Base-by-base conservation (phyloP, 768 basidiomycete species). In the Gloeopeniophorella convolvens region DNA sequence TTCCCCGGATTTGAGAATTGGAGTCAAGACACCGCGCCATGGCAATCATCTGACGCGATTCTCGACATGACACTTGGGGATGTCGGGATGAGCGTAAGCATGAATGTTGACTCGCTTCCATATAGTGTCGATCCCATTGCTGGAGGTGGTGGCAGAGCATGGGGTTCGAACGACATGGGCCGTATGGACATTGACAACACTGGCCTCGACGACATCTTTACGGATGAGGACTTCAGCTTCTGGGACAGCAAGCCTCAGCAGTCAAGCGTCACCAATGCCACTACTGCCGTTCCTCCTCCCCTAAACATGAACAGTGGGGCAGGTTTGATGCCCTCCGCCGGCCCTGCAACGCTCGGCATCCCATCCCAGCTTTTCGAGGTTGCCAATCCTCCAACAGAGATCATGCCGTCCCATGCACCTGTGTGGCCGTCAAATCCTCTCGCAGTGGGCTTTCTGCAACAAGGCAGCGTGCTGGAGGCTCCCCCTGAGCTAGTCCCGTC, bases 191-290 rank as follows among this genome's bases (percentile, higher is more conserved):
- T 56, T 15, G 63, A 54, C 21, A 56, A 55, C 34, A 58, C 59
- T 27, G 62, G 60, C 34, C 55, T 67, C 23, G 66, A 65, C 43
- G 65, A 62, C 26, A 58, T 65, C 28, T 83, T 91, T 59, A 90
- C 89, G 0, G 89, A 93, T 44, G 89, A 90, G 48, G 89, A 93
- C 64, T 93, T 92, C 64, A 84, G 78, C 63, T 92, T 89, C 66
- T 93, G 91, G 62, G 88, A 92, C 61, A 73, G 55, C 5, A 58
- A 58, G 45, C 55, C 55, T 7, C 34, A 72, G 21, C 81, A 80
- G 0, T 69, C 75, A 1, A 51, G 57, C 24, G 50, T 59, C 36
- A 45, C 61, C 7, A 61, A 65, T 27, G 30, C 59, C 31, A 35
- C 49, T 1, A 45, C 54, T 18, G 21, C 63, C 33, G 57, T 58